Base-by-base conservation (phyloP, 129 eudicot genomes). In the Logfia minima region DNA sequence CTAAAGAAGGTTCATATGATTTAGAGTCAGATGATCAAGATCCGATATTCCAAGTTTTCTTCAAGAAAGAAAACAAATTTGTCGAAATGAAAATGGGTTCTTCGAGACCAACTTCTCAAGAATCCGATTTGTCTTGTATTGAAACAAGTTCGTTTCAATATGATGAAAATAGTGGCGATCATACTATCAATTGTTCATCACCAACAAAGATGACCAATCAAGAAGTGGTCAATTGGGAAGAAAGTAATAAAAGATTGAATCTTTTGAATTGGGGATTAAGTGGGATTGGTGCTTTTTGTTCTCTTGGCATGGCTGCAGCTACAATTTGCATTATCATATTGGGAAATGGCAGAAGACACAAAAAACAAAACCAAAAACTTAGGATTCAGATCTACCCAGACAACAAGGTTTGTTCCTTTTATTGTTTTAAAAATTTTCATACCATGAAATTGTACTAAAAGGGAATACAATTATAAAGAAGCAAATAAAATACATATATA, bases 261-360 rank as follows among this genome's bases (percentile, higher is more conserved):
- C 43, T 90, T 70, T 82, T 85, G 92, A 88, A 84, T 29, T 68
- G 84, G 84, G 80, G 80, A 29, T 81, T 75, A 32, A 81, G 66
- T 59, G 92, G 98, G 17, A 70, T 92, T 71, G 96, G 96, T 66
- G 93, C 90, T 53, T 76, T 87, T 74, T 90, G 92, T 77, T 86
- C 90, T 17, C 81, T 93, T 76, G 98, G 98, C 51, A 86, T 90
- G 77, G 90, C 89, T 80, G 90, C 88, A 71, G 96, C 92, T 10
- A 85, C 92, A n/a, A 70, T 93, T 71, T 82, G 92, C 80, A 77
- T 93, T 79, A 76, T 90, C 64, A 52, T 88, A 32, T 63, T 81
- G 43, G 86, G 88, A 58, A 86, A 76, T 71, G 78, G 87, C 62
- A 85, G 64, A 52, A 79, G 43, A 61, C 78, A 37, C 68, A 79